Evolutionary conservation across 257 asterid species (phyloP), one percentile per base, ranked within the genome.

Genomic region (Solanum lycopersicoides): DNA sequence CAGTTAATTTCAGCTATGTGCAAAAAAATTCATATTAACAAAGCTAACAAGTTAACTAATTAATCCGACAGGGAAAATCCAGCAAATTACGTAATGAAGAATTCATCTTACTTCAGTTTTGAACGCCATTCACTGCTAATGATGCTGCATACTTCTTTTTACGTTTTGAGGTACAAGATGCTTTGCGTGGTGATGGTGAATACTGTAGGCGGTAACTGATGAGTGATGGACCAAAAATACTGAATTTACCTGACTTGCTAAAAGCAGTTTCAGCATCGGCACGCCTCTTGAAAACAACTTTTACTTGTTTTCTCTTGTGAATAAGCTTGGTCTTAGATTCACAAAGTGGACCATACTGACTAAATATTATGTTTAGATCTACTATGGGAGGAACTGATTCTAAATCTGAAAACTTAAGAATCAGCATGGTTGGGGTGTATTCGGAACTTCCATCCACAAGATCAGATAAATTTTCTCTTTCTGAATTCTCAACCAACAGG

Each of bases 181-280:
- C 83, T 89, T 89, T 90, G 28, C 87, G 71, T 35, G 90, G 90
- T 44, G 86, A n/a, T 39, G 91, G 89, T n/a, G 53, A 88, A 83
- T 90, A 93, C 37, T 89, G 74, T 53, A 95, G 98, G 85, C 91
- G 90, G 83, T 95, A 95, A 79, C 98, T 93, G 85, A 92, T 50
- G 37, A 96, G 99, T 4, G 98, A 88, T 18, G 93, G 94, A 47
- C 99, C 98, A 86, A 95, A 95, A 21, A 90, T 91, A 82, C 93
- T 91, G 37, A 89, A 95, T 86, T 95, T 95, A 83, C 98, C 97
- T 2, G 95, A 82, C 71, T 93, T 91, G 91, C 97, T 95, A 86
- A 91, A 95, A 83, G 98, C 98, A 89, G 91, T 88, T 63, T 94
- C 97, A 25, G 98, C 99, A 83, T 95, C 95, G 1, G 86, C 87